These are phyloP conservation scores for Talaromyces funiculosus DNA, from an alignment of 2,329 filamentous ascomycete species.

Conservation along the genomic window DNA sequence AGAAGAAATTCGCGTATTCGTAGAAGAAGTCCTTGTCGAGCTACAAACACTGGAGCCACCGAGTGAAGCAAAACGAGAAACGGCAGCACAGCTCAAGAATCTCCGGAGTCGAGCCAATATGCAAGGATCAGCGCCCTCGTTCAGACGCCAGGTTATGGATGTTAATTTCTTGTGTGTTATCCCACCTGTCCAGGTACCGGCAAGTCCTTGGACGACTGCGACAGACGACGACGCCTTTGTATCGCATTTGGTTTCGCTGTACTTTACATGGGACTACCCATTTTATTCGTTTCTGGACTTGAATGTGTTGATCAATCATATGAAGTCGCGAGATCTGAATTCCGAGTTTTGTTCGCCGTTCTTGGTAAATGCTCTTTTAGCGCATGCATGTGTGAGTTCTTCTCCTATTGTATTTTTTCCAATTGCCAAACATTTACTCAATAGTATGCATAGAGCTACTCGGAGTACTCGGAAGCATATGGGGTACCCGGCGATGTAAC, in stretches of 20 bases:
- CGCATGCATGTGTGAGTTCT: slow-evolving; percentile 42
- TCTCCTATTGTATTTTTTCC: background rate
- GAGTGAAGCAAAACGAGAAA: slow-evolving; percentile 16
- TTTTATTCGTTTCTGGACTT: slow-evolving; percentile 76
- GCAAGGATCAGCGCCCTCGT: slow-evolving; percentile 27
- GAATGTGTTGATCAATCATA: slow-evolving; percentile 63
- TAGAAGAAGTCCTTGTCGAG: slow-evolving; percentile 25
- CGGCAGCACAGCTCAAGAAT: slow-evolving; percentile 25
- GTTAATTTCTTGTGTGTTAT: slow-evolving; percentile 36
- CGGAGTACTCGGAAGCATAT: slow-evolving; percentile 36
- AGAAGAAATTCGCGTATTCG: slow-evolving; percentile 32
- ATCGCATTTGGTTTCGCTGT: slow-evolving; percentile 80
- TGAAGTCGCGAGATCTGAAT: slow-evolving; percentile 32
- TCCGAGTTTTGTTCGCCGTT: slow-evolving; percentile 76
- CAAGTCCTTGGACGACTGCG: slow-evolving; percentile 68
- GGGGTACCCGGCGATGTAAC: slow-evolving; percentile 31
- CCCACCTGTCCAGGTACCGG: slow-evolving; percentile 30
- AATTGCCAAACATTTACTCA: background rate
- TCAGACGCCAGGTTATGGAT: slow-evolving; percentile 38
- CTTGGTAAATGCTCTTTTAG: slow-evolving; percentile 85
- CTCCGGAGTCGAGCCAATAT: slow-evolving; percentile 25
- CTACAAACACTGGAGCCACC: slow-evolving; percentile 15
- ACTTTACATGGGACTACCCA: slow-evolving; percentile 89
- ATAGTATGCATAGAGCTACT: slow-evolving; percentile 28
- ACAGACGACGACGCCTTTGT: slow-evolving; percentile 70